Evolutionary conservation across 2,329 filamentous ascomycete genomes (phyloP), one percentile per base, ranked within the genome.

Genomic region (Aspergillus fructus): DNA sequence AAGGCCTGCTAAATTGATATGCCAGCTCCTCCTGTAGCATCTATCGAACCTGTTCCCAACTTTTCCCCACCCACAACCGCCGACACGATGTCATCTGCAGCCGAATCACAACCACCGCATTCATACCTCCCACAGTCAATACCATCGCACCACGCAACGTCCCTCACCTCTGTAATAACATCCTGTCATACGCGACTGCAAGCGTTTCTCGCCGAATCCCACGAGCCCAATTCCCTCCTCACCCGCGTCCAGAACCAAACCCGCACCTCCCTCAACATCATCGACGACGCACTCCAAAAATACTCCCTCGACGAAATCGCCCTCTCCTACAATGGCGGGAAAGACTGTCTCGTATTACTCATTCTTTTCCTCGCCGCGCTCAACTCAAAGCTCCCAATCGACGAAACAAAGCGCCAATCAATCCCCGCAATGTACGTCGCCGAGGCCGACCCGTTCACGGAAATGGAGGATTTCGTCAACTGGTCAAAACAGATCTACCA

Each of bases 241-340:
- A 79, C 77, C 64, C 80, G 79, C 55, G 85, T 92, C 27, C 93
- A 97, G 76, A 76, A 78, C 56, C 92, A 94, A 78, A 89, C 90
- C 46, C 83, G 85, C 59, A 79, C 85, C 53, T 88, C 91, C 23
- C 81, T 96, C 68, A 81, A 76, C 21, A 86, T 96, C 21, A 86
- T 97, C 57, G 83, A 85, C 59, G 84, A 91, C 66, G 90, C 93
- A 13, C 79, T 97, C 68, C 76, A 84, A 61, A 83, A 82, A 69
- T 97, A 96, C 74, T 83, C 83, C 87, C 83, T 89, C 61, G 82
- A 88, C 58, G 84, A 96, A 71, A 83, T 97, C 59, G 91, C 93
- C 5, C 81, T 97, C 62, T 96, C 93, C 56, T 99, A 97, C 78
- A 99, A 99, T 68, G 94, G 94, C 70, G 94, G 94, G 60, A 99